These are phyloP conservation scores for Clarireedia monteithiana DNA, from an alignment of 2,329 filamentous ascomycete species.

Conservation along the genomic window DNA sequence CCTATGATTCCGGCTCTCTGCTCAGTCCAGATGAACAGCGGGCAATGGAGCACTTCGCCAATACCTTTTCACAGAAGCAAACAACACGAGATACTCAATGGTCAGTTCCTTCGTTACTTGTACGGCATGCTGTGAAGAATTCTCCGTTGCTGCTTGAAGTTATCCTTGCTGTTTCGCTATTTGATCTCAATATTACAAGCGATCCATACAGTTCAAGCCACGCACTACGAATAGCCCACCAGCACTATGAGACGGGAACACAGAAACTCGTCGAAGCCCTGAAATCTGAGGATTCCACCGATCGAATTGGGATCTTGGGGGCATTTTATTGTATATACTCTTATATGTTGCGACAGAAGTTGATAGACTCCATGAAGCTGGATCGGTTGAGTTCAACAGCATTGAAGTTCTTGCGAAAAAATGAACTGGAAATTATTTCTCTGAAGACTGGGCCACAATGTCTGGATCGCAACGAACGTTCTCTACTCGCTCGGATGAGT, in stretches of 20 bases:
- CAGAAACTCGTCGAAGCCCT: constrained; percentile 9
- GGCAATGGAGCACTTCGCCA: constrained; percentile 7
- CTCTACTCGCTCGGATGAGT: constrained; percentile 8
- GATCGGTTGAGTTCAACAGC: constrained; percentile 8
- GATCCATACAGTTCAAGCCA: background rate
- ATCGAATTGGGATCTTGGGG: constrained; percentile 6
- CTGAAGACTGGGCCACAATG: no score
- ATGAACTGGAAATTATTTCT: background rate
- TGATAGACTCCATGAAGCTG: constrained; percentile 1
- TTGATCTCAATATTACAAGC: background rate
- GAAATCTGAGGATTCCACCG: background rate
- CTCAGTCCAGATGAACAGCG: constrained; percentile 2
- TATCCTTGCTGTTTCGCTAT: constrained; percentile 7
- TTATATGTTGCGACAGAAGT: constrained; percentile 6
- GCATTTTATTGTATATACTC: constrained; percentile 11
- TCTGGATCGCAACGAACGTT: background rate
- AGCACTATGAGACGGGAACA: constrained; percentile 11
- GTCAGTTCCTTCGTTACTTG: constrained; percentile 25
- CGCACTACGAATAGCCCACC: background rate
- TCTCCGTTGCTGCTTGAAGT: constrained; percentile 4
- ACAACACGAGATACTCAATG: constrained; percentile 11
- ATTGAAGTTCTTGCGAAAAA: background rate
- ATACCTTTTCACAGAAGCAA: constrained; percentile 9
- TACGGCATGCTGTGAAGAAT: constrained; percentile 34
- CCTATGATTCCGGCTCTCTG: background rate